Evolutionary conservation across 2,329 filamentous ascomycete genomes (phyloP).

Genomic region (Hymenoscyphus fructigenus): DNA sequence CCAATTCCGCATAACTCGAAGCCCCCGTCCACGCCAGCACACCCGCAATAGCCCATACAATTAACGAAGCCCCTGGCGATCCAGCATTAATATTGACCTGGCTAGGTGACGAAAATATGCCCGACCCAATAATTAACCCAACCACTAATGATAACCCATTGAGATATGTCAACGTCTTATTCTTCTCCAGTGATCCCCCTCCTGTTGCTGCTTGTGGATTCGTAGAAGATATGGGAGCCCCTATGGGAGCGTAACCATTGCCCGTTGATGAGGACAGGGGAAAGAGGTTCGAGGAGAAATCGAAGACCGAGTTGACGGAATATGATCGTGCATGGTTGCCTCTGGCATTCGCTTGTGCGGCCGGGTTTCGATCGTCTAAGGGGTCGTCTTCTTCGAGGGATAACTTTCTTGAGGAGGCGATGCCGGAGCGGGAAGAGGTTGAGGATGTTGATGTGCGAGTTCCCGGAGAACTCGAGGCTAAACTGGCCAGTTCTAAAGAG

Average conservation of each 20-base stretch:
- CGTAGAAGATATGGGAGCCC: conserved; percentile 64
- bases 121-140: conserved; percentile 91
- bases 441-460: conserved; percentile 64
- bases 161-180: conserved; percentile 92
- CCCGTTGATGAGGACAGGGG: conserved; percentile 80
- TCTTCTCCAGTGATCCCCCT: conserved; percentile 85
- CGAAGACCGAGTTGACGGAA: conserved; percentile 90
- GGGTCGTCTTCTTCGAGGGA: conserved; percentile 88
- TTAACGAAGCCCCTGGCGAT: conserved; percentile 82
- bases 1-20: conserved; percentile 91
- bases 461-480: conserved; percentile 77
- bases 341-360: conserved; percentile 37
- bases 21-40: conserved; percentile 94
- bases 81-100: conserved; percentile 91
- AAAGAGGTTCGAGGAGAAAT: conserved; percentile 91
- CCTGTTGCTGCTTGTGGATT: conserved; percentile 56
- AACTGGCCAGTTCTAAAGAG: conserved; percentile 92
- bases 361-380: conserved; percentile 61
- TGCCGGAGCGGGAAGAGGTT: conserved; percentile 76
- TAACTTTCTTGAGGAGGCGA: conserved; percentile 86
- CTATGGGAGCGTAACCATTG: conserved; percentile 80
- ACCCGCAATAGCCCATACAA: conserved; percentile 93
- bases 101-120: conserved; percentile 92
- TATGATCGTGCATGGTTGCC: conserved; percentile 66
- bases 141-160: conserved; percentile 91